Base-by-base conservation (phyloP, 495 filamentous ascomycete species). In the Margaritispora aquatica region DNA sequence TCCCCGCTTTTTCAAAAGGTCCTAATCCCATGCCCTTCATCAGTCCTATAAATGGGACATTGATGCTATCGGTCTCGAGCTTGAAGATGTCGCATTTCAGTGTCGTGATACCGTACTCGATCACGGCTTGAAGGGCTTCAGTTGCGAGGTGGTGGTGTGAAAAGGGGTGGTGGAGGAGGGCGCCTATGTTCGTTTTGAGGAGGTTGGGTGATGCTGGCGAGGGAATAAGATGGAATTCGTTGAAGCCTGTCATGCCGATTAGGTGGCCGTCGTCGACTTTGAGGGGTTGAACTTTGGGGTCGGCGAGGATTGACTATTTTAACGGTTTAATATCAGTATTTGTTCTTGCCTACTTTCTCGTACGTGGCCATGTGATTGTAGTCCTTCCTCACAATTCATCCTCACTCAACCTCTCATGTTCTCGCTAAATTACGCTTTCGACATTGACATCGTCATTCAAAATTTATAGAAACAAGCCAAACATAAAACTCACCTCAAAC, bases 231-330 rank as follows among this genome's bases (percentile, higher is more conserved):
- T 48, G 13, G 31, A 57, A 62, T 11, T 22, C 27, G 41, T 62
- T 62, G 36, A 57, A 62, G 13, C 60, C 60, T 2, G 54, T 34
- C 19, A 36, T 54, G 10, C 60, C 60, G 10, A 62, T 54, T 47
- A 62, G 5, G 17, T 53, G 15, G 0, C 60, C 60, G 20, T 53
- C 54, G 0, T 36, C 36, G 11, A 51, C 47, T 17, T 26, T 38
- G 44, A 62, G 29, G 31, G 9, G 36, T n/a, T 26, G 17, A 8
- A n/a, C 47, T 26, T 11, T 15, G 13, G 46, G 41, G 7, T 44
- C 38, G 11, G 38, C 11, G 17, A 44, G 3, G 2, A n/a, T 5
- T 47, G 21, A 9, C 44, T 47, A 47, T n/a, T n/a, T n/a, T n/a
- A n/a, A n/a, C 17, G 17, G 17, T 47, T 5, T 4, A 7, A 47